phyloP scores from a whole-genome alignment of 495 filamentous ascomycete genomes.

The Xylaria bambusicola region DNA sequence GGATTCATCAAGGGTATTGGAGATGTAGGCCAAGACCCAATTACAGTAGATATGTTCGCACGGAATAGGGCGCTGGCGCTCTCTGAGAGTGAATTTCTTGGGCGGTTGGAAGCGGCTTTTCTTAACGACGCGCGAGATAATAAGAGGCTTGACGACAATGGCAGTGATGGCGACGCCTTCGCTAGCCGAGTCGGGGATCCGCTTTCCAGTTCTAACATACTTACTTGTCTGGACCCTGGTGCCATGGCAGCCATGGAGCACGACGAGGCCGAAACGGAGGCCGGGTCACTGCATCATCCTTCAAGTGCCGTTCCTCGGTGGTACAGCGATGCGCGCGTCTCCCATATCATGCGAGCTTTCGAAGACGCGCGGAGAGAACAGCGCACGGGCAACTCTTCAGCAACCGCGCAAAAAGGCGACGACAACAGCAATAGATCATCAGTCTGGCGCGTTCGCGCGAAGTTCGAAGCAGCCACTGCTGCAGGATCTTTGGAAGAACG shows the following conservation, averaged over 20 bases:
- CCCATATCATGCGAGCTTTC: slow-evolving; percentile 24
- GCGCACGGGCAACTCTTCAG: neutral
- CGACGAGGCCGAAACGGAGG: slow-evolving; percentile 12
- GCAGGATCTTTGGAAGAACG: neutral
- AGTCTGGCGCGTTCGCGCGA: neutral
- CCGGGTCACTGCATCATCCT: neutral
- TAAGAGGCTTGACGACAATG: neutral
- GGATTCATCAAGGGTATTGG: slow-evolving; percentile 11
- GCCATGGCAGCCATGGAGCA: slow-evolving; percentile 21
- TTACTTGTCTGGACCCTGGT: slow-evolving; percentile 32
- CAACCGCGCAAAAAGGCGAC: slow-evolving; percentile 7
- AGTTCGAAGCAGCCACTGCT: neutral
- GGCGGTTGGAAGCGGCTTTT: slow-evolving; percentile 21
- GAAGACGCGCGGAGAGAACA: slow-evolving; percentile 14
- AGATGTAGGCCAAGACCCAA: slow-evolving; percentile 13
- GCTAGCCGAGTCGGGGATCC: slow-evolving; percentile 16
- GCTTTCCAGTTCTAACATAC: slow-evolving; percentile 26
- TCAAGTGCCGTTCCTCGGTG: slow-evolving; percentile 20
- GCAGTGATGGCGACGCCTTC: too few relatives aligned
- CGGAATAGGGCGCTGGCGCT: slow-evolving; percentile 15
- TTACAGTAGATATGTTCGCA: slow-evolving; percentile 7
- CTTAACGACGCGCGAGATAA: neutral
- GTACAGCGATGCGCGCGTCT: slow-evolving; percentile 28
- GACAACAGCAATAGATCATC: neutral
- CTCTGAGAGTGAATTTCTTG: slow-evolving; percentile 18